Percentiles rank a stretch among this genome's conserved stretches.
Conservation (phyloP, 2,329 filamentous ascomycete species). For the Trichoderma semiorbis region DNA sequence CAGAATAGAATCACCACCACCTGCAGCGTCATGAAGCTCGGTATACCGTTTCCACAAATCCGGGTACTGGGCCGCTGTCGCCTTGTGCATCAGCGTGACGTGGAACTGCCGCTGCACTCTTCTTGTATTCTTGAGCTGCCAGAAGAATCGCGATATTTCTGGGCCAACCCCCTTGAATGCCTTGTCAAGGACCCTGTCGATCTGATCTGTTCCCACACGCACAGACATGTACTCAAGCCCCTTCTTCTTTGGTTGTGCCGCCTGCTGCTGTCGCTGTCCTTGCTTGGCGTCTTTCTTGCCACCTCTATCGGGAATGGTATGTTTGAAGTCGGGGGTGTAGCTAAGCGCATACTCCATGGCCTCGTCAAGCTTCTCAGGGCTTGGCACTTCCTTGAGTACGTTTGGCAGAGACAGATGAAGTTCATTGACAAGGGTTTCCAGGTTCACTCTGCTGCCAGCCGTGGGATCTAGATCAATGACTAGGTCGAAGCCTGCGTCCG, state of each 20-base stretch:
- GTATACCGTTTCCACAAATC: constrained; percentile 74
- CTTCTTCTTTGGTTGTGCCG: constrained; percentile 42
- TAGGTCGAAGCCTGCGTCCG: constrained; percentile 78
- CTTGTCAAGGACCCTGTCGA: constrained; percentile 59
- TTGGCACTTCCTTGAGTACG: constrained; percentile 68
- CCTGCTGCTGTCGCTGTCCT: constrained; percentile 21
- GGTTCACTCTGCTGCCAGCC: constrained; percentile 74
- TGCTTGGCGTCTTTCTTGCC: constrained; percentile 33
- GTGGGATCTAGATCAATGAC: constrained; percentile 81
- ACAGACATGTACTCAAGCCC: constrained; percentile 57
- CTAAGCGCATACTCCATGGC: constrained; percentile 73
- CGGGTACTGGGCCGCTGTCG: constrained; percentile 55
- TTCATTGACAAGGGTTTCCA: constrained; percentile 71
- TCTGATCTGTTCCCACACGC: constrained; percentile 40
- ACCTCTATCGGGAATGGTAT: constrained; percentile 63
- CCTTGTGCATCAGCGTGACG: constrained; percentile 87
- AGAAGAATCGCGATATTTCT: constrained; percentile 59
- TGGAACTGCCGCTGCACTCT: constrained; percentile 86
- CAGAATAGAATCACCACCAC: constrained; percentile 38
- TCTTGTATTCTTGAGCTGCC: constrained; percentile 66
- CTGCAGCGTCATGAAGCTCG: constrained; percentile 50
- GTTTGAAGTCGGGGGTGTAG: constrained; percentile 73
- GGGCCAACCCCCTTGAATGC: constrained; percentile 59
- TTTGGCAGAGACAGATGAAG: constrained; percentile 76
- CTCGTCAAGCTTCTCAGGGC: constrained; percentile 68